Evolutionary conservation across 2,329 filamentous ascomycete species (phyloP), one percentile per base, ranked within the genome.

Genomic region (Bisporella sp.): DNA sequence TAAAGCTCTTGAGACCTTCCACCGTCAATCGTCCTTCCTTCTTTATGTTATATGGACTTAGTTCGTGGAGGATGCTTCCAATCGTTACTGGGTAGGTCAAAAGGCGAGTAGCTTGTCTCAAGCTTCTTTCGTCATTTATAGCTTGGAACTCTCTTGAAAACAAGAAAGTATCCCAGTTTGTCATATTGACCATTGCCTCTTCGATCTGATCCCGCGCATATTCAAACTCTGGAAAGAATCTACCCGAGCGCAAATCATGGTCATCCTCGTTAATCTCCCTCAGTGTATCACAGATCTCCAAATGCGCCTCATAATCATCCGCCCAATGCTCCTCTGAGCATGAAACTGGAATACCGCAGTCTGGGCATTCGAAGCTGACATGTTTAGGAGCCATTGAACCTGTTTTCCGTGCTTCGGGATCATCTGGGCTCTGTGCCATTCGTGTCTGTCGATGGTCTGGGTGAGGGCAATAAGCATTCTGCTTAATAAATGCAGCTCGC

Each of bases 251-350:
- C 58, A 99, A 71, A 67, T 99, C 93, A 65, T 99, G 95, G 60
- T 99, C 93, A 64, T 99, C 93, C 71, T 99, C 93, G 60, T 99
- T 99, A 70, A 96, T 92, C 70, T 97, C 86, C 57, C 86, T 78
- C 50, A 99, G 73, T 0, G 87, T 87, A 63, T 99, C 92, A 68
- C 93, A 99, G 35, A 99, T 84, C 64, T 96, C 81, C 54, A 99
- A 69, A 68, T 99, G 93, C 13, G 84, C 79, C 69, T 97, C 92
- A 64, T 96, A 99, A 68, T 97, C 89, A 60, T 95, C 89, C 66
- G 87, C 89, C 87, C 92, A 97, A 67, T 99, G 93, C 59, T 89
- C 85, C 69, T 96, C 87, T 60, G 83, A 92, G 72, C 93, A 99
- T 66, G 93, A 95, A 5, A 96, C 84, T 0, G 95, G 91, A 41